Conservation (phyloP, 2,329 filamentous ascomycete species). For the Alternaria viburni region DNA sequence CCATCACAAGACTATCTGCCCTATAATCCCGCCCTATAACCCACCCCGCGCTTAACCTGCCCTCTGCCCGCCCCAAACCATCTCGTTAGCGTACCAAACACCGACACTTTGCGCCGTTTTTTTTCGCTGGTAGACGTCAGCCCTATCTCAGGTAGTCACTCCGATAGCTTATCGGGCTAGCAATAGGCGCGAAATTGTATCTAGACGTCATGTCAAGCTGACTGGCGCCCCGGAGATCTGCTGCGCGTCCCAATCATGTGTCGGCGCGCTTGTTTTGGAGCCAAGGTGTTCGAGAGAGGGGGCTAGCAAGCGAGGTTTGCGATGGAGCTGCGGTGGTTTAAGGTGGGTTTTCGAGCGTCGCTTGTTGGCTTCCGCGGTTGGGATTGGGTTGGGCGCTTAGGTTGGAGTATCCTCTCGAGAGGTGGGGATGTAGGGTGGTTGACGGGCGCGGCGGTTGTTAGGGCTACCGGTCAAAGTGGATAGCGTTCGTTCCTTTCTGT, state of each 20-base stretch:
- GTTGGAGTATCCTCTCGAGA: background rate
- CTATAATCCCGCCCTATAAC: background rate
- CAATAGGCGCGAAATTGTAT: background rate
- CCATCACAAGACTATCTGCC: background rate
- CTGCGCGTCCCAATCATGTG: background rate
- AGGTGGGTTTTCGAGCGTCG: background rate
- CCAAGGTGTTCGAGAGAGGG: background rate
- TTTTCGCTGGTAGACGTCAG: background rate
- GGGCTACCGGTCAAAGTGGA: background rate
- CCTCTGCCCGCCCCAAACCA: background rate
- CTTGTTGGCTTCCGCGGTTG: background rate
- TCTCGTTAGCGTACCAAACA: background rate
- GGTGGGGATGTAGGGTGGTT: background rate
- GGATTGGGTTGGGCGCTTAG: background rate
- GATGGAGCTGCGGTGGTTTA: background rate
- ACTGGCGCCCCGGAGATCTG: background rate
- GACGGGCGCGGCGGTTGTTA: background rate
- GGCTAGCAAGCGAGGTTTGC: background rate
- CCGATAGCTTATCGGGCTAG: background rate
- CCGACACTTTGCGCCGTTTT: background rate
- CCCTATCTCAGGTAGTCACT: background rate
- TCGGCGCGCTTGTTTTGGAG: background rate
- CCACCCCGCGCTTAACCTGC: background rate
- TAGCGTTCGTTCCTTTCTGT: background rate
- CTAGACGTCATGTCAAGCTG: slow-evolving; percentile 1